Evolutionary conservation across 2,329 filamentous ascomycete species (phyloP), one percentile per base, ranked within the genome.

Genomic region (Ophiocordyceps camponoti-floridani): DNA sequence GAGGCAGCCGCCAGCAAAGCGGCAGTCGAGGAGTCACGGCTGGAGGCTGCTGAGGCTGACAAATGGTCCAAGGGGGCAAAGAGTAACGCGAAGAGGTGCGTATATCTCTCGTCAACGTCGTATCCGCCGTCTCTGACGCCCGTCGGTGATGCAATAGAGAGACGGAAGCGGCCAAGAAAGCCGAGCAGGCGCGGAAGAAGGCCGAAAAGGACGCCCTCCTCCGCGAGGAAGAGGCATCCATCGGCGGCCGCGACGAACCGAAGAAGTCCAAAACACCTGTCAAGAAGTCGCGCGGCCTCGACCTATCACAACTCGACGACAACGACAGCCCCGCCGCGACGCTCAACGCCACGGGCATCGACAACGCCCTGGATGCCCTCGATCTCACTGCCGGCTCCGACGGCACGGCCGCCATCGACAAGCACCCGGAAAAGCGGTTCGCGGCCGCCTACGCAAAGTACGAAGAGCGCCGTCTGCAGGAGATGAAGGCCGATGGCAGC

Each of bases 31-130:
- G 74, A 85, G 37, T 66, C 73, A 35, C 80, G 80, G 63, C 73
- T 69, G 45, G 77, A 77, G 4, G 74, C 69, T 3, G 76, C 62
- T 27, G 89, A 95, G 56, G 74, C 79, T 4, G 70, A 74, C 45
- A 71, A 94, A 54, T 98, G 91, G 91, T 56, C 71, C 11, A 86
- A 91, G 64, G 91, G 91, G 38, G 62, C 85, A 45, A 98, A 96
- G 69, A 82, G 73, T 53, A 84, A 68, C 55, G 69, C 80, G 40
- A 98, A 94, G 68, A 94, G 93, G 87, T 94, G 65, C 62, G 77
- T 68, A 16, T 5, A 16, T 10, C 23, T 23, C 12, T 11, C 18
- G 26, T 14, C 40, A 4, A 14, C 11, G 5, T 41, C 16, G 12
- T 13, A 9, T 13, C 40, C 26, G 9, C 9, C 9, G 19, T 16